phyloP scores from a whole-genome alignment of 352 stramenopile genomes.

The Pythium dissimile region DNA sequence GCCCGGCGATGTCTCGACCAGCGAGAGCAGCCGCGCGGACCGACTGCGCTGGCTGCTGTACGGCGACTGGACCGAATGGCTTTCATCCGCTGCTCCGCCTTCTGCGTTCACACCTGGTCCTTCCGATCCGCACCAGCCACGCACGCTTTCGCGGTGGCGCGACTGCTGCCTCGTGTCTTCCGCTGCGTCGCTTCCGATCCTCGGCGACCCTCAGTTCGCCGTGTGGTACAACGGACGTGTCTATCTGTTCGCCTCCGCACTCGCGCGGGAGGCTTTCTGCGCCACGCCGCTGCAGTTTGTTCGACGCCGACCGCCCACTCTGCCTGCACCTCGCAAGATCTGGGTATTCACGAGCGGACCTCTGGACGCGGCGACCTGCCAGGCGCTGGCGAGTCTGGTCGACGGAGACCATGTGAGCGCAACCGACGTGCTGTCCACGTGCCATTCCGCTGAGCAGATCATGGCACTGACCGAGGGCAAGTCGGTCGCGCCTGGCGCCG shows the following conservation, averaged over 20 bases:
- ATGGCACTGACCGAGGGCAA: slow-evolving; percentile 41
- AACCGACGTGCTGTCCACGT: slow-evolving; percentile 25
- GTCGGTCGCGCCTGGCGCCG: slow-evolving; percentile 20
- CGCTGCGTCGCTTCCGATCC: slow-evolving; percentile 12
- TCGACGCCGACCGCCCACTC: slow-evolving; percentile 22
- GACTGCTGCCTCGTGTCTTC: slow-evolving; percentile 57
- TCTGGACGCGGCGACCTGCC: not conserved
- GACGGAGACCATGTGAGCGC: slow-evolving; percentile 25
- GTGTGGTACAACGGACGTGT: slow-evolving; percentile 41
- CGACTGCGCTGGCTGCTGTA: slow-evolving; percentile 64
- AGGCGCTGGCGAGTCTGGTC: slow-evolving; percentile 17
- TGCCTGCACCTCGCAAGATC: slow-evolving; percentile 19
- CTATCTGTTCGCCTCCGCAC: slow-evolving; percentile 44
- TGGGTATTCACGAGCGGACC: slow-evolving; percentile 35
- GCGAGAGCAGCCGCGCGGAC: slow-evolving; percentile 32
- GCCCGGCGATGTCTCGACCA: slow-evolving; percentile 31
- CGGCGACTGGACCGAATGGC: slow-evolving; percentile 41
- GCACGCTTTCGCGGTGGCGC: slow-evolving; percentile 46
- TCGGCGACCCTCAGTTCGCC: slow-evolving; percentile 41
- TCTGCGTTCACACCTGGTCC: slow-evolving; percentile 18
- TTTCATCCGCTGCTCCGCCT: slow-evolving; percentile 13
- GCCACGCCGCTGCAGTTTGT: slow-evolving; percentile 47
- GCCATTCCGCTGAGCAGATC: slow-evolving; percentile 28
- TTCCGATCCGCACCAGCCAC: slow-evolving; percentile 2
- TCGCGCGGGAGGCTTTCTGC: slow-evolving; percentile 36